phyloP scores from a whole-genome alignment of 192 early-diverging fungal genomes.

The Rhizophlyctis rosea region DNA sequence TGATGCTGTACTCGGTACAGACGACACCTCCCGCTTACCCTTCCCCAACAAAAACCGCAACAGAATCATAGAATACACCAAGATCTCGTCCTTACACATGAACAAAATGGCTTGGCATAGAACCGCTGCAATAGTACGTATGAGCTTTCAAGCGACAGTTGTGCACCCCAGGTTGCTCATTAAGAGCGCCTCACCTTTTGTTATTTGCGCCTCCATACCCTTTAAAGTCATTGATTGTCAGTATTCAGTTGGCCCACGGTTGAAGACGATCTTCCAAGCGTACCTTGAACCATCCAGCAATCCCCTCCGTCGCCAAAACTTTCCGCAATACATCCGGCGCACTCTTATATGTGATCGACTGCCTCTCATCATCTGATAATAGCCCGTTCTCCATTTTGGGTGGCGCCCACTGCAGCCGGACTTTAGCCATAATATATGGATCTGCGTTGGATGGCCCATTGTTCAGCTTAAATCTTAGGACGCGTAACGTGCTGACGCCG shows the following conservation, averaged over 20 bases:
- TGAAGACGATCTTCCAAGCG: not conserved
- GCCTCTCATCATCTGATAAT: slow-evolving; percentile 42
- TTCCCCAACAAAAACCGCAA: slow-evolving; percentile 37
- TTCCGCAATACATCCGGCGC: slow-evolving; percentile 82
- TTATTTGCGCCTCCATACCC: slow-evolving; percentile 96
- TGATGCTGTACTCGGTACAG: no score
- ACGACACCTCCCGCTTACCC: no score
- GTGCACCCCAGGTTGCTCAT: no score
- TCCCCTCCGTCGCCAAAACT: slow-evolving; percentile 73
- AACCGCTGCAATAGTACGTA: no score
- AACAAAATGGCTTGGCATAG: slow-evolving; percentile 97
- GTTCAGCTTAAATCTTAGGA: not conserved
- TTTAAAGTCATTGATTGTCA: slow-evolving; percentile 34
- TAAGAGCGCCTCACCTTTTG: no score
- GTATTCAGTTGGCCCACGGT: not conserved
- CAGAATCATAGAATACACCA: slow-evolving; percentile 63
- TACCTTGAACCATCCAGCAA: slow-evolving; percentile 93
- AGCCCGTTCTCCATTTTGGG: slow-evolving; percentile 43
- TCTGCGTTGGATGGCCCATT: slow-evolving; percentile 72
- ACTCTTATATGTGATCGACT: slow-evolving; percentile 68
- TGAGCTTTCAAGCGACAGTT: no score
- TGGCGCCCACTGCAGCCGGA: slow-evolving; percentile 75
- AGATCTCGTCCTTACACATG: slow-evolving; percentile 92
- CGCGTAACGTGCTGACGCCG: not conserved
- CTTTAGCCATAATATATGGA: slow-evolving; percentile 99